Base-by-base conservation (phyloP, 139 green algal species). In the Chlorella sp. region DNA sequence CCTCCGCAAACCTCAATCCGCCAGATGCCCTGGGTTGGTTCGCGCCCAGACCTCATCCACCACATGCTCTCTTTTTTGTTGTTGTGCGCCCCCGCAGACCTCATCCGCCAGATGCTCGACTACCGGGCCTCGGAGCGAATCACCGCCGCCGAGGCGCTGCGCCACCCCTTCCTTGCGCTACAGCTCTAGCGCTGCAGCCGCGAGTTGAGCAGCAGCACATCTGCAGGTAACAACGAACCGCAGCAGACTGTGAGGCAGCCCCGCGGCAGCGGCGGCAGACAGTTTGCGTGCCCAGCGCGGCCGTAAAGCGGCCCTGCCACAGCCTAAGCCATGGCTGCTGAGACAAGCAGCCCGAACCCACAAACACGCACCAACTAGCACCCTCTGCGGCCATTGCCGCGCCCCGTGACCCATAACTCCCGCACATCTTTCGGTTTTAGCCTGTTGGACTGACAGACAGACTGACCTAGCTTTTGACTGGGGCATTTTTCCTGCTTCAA, bases 111-210 rank as follows among this genome's bases (percentile, higher is more conserved):
- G 39, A 80, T 96, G 74, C 76, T 97, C 56, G 68, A 83, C 57
- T 98, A 95, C 56, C 90, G 98, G 5, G 92, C 95, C 0, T 34
- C 81, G 2, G 62, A 94, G 55, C 91, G 96, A 81, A 85, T 96
- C 20, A 94, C 90, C 3, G 95, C 96, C 0, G 79, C 73, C 13
- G 85, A 95, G 80, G 95, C 95, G 16, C 92, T 99, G 51, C 72
- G 85, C 44, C 96, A 99, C 88, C 87, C 91, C 56, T 99, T 98
- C 85, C 96, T 98, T 88, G 78, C 34, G 36, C 67, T 80, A 36
- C 51, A 56, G 18, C 26, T 36, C 28, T 21, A n/a, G 63, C 63
- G 23, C 4, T 9, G 3, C n/a, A 69, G 63, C 28, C 16, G 63
- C 16, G 23, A 23, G 20, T 51, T n/a, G 25, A 47, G 69, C 69